A percentile compares a stretch with the other conserved stretches of the same genome.
phyloP scores from a whole-genome alignment of 495 filamentous ascomycete genomes.

The Oidiodendron maius region DNA sequence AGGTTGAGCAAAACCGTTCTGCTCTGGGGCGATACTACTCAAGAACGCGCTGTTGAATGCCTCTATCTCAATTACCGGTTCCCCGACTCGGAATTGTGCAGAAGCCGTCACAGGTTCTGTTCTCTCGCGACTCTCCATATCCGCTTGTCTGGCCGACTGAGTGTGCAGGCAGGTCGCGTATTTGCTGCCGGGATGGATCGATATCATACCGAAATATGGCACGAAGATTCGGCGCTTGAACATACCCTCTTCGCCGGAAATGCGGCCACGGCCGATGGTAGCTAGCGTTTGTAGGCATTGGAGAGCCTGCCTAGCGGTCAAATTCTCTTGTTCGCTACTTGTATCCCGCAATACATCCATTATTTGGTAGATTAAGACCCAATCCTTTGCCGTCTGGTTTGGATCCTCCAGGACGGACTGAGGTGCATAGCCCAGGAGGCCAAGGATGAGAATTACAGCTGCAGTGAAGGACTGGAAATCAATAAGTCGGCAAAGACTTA shows the following conservation, averaged over 20 bases:
- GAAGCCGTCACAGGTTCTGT: no score
- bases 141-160: no score
- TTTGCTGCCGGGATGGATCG: no score
- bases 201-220: conserved; percentile 6
- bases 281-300: conserved; percentile 1
- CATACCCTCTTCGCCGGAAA: background rate
- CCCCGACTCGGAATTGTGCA: no score
- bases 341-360: background rate
- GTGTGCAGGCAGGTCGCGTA: background rate
- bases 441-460: conserved; percentile 5
- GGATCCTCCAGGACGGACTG: background rate
- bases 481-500: background rate
- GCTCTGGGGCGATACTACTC: background rate
- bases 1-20: background rate
- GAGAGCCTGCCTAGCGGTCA: background rate
- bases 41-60: background rate
- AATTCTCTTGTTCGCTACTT: background rate
- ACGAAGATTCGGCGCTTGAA: background rate
- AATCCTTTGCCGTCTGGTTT: background rate
- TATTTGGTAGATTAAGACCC: background rate
- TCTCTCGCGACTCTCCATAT: no score
- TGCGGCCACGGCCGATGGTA: background rate
- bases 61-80: conserved; percentile 1
- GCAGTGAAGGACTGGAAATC: conserved; percentile 8
- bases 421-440: background rate